Percentiles rank a stretch among this genome's conserved stretches.
These are phyloP conservation scores for Schwanniomyces occidentalis DNA, from an alignment of 805 yeast genomes.

Conservation along the genomic window DNA sequence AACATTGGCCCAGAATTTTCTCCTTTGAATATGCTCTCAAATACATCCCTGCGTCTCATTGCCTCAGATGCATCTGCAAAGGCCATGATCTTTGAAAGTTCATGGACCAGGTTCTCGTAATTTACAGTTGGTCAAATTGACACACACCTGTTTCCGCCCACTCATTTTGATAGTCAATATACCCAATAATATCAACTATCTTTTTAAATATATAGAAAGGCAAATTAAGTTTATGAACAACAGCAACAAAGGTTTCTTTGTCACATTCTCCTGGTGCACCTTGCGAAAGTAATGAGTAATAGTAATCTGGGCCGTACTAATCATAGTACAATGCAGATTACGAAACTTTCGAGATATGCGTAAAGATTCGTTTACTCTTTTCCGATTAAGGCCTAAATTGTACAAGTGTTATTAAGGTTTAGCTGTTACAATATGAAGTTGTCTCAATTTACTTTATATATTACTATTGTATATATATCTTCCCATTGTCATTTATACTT, in stretches of 20 bases:
- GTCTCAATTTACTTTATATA: no score
- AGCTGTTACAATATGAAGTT: no score
- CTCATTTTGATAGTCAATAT: slow-evolving; percentile 19
- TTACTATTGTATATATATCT: no score
- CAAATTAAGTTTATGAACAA: slow-evolving; percentile 26
- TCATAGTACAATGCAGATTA: slow-evolving; percentile 75
- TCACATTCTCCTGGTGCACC: slow-evolving; percentile 46
- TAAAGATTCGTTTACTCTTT: no score
- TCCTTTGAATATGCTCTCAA: not conserved
- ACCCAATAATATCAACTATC: slow-evolving; percentile 33
- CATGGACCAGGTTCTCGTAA: no score
- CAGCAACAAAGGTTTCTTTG: slow-evolving; percentile 37
- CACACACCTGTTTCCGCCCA: slow-evolving; percentile 39
- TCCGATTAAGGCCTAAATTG: no score
- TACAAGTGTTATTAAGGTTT: no score
- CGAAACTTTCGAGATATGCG: no score
- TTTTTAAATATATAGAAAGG: slow-evolving; percentile 46
- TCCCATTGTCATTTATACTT: no score
- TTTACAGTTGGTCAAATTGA: slow-evolving; percentile 25
- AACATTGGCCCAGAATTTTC: not conserved
- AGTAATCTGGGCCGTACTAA: slow-evolving; percentile 59
- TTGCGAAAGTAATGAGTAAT: slow-evolving; percentile 59
- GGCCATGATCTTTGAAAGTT: no score
- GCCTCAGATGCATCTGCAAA: not conserved
- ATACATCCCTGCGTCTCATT: not conserved